phyloP scores from a whole-genome alignment of 164 flowering plant genomes.

The Dillenia suffruticosa region DNA sequence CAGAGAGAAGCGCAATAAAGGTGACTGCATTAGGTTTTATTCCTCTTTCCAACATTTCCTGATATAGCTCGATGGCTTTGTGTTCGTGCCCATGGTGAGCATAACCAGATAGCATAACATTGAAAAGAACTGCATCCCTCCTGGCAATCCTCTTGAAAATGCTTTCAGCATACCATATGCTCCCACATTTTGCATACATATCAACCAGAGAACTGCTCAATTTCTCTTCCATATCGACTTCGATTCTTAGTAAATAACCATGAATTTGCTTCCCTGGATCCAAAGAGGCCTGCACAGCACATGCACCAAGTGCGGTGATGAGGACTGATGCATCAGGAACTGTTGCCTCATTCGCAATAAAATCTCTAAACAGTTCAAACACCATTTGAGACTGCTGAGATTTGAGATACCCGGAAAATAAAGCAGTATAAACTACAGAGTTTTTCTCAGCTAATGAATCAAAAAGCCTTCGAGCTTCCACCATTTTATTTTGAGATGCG shows the following conservation, averaged over 20 bases:
- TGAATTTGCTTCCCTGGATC: slow-evolving; percentile 75
- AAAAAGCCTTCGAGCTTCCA: slow-evolving; percentile 56
- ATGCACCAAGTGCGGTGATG: slow-evolving; percentile 44
- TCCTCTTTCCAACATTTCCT: slow-evolving; percentile 43
- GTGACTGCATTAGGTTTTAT: slow-evolving; percentile 59
- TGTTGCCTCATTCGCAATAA: slow-evolving; percentile 17
- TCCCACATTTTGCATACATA: slow-evolving; percentile 88
- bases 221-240: slow-evolving; percentile 46
- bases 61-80: slow-evolving; percentile 45
- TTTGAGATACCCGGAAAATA: slow-evolving; percentile 67
- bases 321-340: slow-evolving; percentile 47
- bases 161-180: slow-evolving; percentile 46
- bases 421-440: slow-evolving; percentile 65
- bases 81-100: slow-evolving; percentile 62
- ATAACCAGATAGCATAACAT: slow-evolving; percentile 72
- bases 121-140: slow-evolving; percentile 54
- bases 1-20: slow-evolving; percentile 73
- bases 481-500: slow-evolving; percentile 53
- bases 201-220: slow-evolving; percentile 55
- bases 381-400: slow-evolving; percentile 43
- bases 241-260: slow-evolving; percentile 42
- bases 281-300: slow-evolving; percentile 58
- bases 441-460: slow-evolving; percentile 57
- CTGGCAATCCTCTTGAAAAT: slow-evolving; percentile 25
- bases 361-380: slow-evolving; percentile 51